Base-by-base conservation (phyloP, 768 basidiomycete species). In the Termitomyces sp. region DNA sequence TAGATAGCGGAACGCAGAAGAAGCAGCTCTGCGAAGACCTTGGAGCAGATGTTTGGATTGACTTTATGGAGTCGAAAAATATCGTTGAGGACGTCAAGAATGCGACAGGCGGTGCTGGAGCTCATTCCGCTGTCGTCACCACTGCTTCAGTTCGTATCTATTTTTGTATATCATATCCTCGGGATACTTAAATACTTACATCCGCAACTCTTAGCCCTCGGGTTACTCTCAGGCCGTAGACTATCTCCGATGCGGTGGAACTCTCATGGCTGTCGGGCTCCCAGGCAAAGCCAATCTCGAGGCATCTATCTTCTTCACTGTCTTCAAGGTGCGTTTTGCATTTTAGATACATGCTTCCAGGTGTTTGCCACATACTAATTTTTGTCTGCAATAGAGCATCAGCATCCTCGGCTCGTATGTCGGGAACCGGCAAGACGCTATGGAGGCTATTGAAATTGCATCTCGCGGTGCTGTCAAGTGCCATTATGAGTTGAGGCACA, bases 341-440 rank as follows among this genome's bases (percentile, higher is more conserved):
- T 31, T 17, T 52, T 16, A 41, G 17, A 21, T 38, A 11, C 41
- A n/a, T n/a, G n/a, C n/a, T n/a, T n/a, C 50, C 63, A 12, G 55
- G 5, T 57, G 57, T 35, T 53, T 50, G 49, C 52, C 62, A 17
- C 32, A 23, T 3, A 8, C n/a, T 16, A 23, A 27, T 31, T 51
- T 25, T 34, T 41, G 35, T 62, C 77, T 56, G 73, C 64, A 42
- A 77, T 32, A 74, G 75, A 78, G 77, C 71, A 80, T 85, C 59
- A 80, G 68, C 54, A 83, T 86, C 58, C 64, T 78, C 50, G 83
- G 83, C 14, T 82, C 79, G 5, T 79, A 78, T 53, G 75, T 79
- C 14, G 85, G 90, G 0, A 92, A 92, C 70, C 82, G 89, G 40
- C 91, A 93, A 70, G 93, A 95, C 65, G 85, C 92, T 3, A 69